phyloP scores from a whole-genome alignment of 2,329 filamentous ascomycete species.

The Phoma herbarum region DNA sequence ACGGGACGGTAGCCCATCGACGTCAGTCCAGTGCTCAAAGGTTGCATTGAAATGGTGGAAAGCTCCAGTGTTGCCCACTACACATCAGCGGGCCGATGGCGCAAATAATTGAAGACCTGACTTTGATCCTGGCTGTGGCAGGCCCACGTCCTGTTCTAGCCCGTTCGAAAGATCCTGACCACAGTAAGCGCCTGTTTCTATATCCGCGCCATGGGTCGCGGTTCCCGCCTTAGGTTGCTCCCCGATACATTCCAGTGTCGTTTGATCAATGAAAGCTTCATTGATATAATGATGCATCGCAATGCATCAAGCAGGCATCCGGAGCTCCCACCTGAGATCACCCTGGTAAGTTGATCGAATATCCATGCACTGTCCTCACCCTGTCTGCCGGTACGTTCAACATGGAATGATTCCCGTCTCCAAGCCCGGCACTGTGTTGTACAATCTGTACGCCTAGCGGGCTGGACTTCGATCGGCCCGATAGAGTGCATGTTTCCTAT shows the following conservation, averaged over 20 bases:
- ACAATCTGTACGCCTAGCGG: slow-evolving; percentile 3
- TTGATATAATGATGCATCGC: background rate
- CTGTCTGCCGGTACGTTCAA: background rate
- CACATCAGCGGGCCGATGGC: slow-evolving; percentile 2
- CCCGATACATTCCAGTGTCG: too few relatives aligned
- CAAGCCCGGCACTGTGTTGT: background rate
- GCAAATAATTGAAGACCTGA: background rate
- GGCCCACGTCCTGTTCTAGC: background rate
- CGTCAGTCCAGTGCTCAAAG: background rate
- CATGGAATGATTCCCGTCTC: background rate
- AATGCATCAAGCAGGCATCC: background rate
- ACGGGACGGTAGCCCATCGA: background rate
- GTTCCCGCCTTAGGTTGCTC: too few relatives aligned
- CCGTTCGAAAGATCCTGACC: background rate
- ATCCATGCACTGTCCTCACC: background rate
- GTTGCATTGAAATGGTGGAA: background rate
- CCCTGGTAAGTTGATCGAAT: background rate
- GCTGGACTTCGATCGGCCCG: slow-evolving; percentile 10
- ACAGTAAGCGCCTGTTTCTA: background rate
- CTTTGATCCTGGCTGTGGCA: background rate
- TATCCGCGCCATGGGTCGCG: background rate
- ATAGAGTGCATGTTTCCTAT: slow-evolving; percentile 3
- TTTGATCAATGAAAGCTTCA: background rate
- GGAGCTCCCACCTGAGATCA: background rate
- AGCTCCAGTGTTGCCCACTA: background rate